A percentile compares a stretch with the other conserved stretches of the same genome.
Evolutionary conservation across 352 stramenopile species (phyloP).

Genomic region (Pythium brachiatum): DNA sequence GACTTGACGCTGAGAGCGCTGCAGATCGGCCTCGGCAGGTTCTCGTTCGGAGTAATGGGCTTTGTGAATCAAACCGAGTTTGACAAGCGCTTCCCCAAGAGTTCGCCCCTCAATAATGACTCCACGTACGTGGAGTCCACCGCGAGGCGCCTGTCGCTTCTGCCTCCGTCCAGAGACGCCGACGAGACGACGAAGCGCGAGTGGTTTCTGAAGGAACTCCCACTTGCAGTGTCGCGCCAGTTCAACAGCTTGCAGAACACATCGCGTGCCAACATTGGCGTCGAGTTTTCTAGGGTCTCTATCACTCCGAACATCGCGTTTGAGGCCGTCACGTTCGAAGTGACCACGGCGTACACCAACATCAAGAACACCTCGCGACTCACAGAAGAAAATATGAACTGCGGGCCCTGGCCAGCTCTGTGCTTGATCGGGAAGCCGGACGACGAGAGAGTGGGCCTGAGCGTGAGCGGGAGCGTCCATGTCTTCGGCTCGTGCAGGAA

Average conservation of each 20-base stretch:
- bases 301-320: constrained; percentile 16
- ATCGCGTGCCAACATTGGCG: neutral
- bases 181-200: neutral
- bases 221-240: constrained; percentile 2
- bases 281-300: constrained; percentile 8
- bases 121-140: neutral
- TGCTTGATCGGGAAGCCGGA: neutral
- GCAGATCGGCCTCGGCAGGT: neutral
- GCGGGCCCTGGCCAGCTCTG: constrained; percentile 4
- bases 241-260: constrained; percentile 6
- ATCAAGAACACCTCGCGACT: constrained; percentile 1
- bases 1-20: constrained; percentile 13
- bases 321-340: constrained; percentile 19
- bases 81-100: neutral
- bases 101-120: neutral
- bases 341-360: neutral
- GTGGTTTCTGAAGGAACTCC: neutral
- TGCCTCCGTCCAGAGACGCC: neutral
- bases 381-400: neutral
- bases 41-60: neutral
- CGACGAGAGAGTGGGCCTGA: no score
- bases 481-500: constrained; percentile 6
- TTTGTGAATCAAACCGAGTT: neutral
- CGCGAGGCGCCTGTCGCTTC: neutral
- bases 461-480: no score